phyloP scores from a whole-genome alignment of 2,329 filamentous ascomycete genomes.

The Calycina marina region DNA sequence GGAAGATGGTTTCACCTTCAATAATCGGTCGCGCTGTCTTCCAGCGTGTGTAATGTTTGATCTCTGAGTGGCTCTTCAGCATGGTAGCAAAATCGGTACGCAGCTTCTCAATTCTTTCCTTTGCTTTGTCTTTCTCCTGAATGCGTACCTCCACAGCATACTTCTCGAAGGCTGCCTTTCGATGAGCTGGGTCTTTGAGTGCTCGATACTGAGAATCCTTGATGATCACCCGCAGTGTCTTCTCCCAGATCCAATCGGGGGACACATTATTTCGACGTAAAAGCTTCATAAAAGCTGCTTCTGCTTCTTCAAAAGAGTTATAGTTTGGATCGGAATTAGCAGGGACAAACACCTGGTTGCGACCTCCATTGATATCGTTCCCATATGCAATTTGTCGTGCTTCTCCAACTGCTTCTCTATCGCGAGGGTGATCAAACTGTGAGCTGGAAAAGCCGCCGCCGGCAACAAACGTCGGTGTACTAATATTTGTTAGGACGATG shows the following conservation, averaged over 20 bases:
- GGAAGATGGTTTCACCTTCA: slow-evolving; percentile 89
- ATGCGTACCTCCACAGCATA: slow-evolving; percentile 80
- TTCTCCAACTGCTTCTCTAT: slow-evolving; percentile 32
- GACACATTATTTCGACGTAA: slow-evolving; percentile 75
- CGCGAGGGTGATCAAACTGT: slow-evolving; percentile 22
- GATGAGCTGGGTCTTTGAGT: slow-evolving; percentile 81
- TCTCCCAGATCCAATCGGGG: slow-evolving; percentile 85
- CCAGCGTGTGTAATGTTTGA: slow-evolving; percentile 94
- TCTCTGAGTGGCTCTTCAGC: slow-evolving; percentile 92
- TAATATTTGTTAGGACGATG: slow-evolving; percentile 8
- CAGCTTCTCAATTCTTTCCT: slow-evolving; percentile 83
- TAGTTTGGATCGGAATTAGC: slow-evolving; percentile 64
- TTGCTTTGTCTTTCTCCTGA: slow-evolving; percentile 88
- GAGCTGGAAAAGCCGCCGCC: slow-evolving; percentile 25
- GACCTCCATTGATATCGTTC: slow-evolving; percentile 32
- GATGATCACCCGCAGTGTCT: slow-evolving; percentile 71
- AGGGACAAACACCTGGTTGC: slow-evolving; percentile 44
- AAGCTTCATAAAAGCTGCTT: slow-evolving; percentile 84
- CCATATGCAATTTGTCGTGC: slow-evolving; percentile 43
- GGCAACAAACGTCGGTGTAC: slow-evolving; percentile 27
- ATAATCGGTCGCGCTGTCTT: slow-evolving; percentile 90
- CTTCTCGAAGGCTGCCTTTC: slow-evolving; percentile 85
- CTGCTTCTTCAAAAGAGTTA: slow-evolving; percentile 69
- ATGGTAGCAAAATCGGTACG: slow-evolving; percentile 90
- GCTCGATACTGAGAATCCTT: slow-evolving; percentile 88